These are phyloP conservation scores for Esteya vermicola DNA, from an alignment of 2,329 filamentous ascomycete genomes.

Conservation along the genomic window DNA sequence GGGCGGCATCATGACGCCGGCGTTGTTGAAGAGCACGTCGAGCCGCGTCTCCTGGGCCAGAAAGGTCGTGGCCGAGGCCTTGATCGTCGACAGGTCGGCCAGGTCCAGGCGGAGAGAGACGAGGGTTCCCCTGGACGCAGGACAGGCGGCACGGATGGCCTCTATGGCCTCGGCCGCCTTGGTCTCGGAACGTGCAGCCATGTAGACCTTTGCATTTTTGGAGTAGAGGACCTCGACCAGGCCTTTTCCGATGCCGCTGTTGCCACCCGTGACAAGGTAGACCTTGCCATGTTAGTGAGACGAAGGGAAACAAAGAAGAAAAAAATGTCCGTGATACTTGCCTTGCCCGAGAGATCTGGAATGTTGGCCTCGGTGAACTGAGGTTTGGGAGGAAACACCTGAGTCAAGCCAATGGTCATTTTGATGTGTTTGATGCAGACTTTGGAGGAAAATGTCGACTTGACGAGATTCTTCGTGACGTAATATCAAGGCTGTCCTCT, in stretches of 20 bases:
- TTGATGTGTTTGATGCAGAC: too few relatives aligned
- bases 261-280: slow-evolving; percentile 29
- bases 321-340: background rate
- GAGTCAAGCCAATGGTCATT: background rate
- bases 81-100: slow-evolving; percentile 15
- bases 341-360: background rate
- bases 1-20: slow-evolving; percentile 20
- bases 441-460: too few relatives aligned
- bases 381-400: background rate
- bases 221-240: slow-evolving; percentile 34
- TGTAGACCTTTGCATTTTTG: slow-evolving; percentile 33
- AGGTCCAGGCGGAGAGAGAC: slow-evolving; percentile 27
- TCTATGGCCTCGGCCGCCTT: slow-evolving; percentile 26
- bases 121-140: slow-evolving; percentile 18
- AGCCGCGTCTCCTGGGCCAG: slow-evolving; percentile 16
- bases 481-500: too few relatives aligned
- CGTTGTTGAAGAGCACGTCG: slow-evolving; percentile 24
- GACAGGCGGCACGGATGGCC: slow-evolving; percentile 18
- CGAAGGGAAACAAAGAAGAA: background rate
- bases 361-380: background rate
- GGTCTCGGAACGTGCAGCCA: slow-evolving; percentile 26
- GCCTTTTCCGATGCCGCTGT: slow-evolving; percentile 27
- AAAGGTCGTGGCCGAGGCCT: slow-evolving; percentile 15
- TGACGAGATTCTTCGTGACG: too few relatives aligned
- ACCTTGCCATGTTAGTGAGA: slow-evolving; percentile 5